phyloP scores from a whole-genome alignment of 1,139 yeast genomes.

The Scheffersomyces cryptocercus region DNA sequence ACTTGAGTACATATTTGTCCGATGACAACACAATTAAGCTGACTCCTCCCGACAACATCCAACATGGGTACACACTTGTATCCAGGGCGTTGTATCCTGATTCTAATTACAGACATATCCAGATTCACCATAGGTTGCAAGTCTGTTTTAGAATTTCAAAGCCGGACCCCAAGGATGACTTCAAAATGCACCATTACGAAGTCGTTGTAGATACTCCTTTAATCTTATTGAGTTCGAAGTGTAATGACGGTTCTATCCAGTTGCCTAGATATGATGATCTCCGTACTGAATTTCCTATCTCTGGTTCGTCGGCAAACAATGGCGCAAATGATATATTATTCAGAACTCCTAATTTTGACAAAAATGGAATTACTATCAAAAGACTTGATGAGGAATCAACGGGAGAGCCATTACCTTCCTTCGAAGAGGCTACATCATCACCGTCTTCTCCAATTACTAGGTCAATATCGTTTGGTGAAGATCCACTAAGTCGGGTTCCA shows the following conservation, averaged over 20 bases:
- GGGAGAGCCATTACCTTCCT: slow-evolving; percentile 50
- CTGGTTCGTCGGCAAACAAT: neutral
- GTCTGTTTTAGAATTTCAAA: slow-evolving; percentile 77
- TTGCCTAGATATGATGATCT: slow-evolving; percentile 64
- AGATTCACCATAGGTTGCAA: slow-evolving; percentile 74
- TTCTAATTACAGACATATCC: slow-evolving; percentile 66
- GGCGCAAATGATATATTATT: slow-evolving; percentile 18
- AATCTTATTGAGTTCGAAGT: slow-evolving; percentile 66
- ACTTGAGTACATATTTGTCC: slow-evolving; percentile 29
- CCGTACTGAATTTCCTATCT: slow-evolving; percentile 5
- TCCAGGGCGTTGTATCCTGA: slow-evolving; percentile 62
- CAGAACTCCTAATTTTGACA: slow-evolving; percentile 37
- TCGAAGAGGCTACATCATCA: slow-evolving; percentile 55
- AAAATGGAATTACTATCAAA: slow-evolving; percentile 42
- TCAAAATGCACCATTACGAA: slow-evolving; percentile 77
- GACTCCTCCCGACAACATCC: slow-evolving; percentile 27
- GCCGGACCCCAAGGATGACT: slow-evolving; percentile 54
- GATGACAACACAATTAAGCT: slow-evolving; percentile 15
- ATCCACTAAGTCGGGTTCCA: slow-evolving; percentile 35
- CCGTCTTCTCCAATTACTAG: slow-evolving; percentile 34
- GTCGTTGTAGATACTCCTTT: slow-evolving; percentile 89
- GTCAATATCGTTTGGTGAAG: slow-evolving; percentile 37
- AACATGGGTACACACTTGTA: slow-evolving; percentile 38
- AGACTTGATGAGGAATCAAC: slow-evolving; percentile 21
- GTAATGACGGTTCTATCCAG: slow-evolving; percentile 66